Evolutionary conservation across 805 yeast species (phyloP).

Genomic region (Dipodascus albidus): DNA sequence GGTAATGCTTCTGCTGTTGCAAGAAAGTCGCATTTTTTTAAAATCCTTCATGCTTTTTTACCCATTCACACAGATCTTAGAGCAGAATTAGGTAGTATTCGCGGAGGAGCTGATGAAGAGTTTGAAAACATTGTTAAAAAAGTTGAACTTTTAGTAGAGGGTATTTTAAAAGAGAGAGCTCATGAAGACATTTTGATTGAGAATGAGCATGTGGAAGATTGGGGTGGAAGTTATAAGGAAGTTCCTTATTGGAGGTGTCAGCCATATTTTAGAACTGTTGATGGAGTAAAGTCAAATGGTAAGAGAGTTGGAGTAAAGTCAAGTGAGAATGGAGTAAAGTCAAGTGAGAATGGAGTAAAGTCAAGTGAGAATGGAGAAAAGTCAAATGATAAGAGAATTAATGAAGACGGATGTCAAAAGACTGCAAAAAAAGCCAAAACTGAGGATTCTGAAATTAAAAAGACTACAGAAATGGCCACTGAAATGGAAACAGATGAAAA

Average conservation of each 20-base stretch:
- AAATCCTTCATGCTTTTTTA: conserved; percentile 70
- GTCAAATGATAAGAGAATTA: conserved; percentile 19
- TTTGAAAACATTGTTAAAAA: conserved; percentile 47
- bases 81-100: conserved; percentile 48
- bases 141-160: conserved; percentile 57
- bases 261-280: conserved; percentile 84
- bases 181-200: conserved; percentile 42
- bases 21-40: conserved; percentile 89
- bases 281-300: conserved; percentile 44
- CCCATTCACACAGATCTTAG: conserved; percentile 69
- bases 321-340: conserved; percentile 44
- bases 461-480: background rate
- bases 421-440: background rate
- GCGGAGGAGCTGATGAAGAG: conserved; percentile 34
- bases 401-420: conserved; percentile 1
- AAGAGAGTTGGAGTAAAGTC: conserved; percentile 39
- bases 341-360: conserved; percentile 21
- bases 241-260: conserved; percentile 96
- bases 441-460: background rate
- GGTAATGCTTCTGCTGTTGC: conserved; percentile 70
- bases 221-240: conserved; percentile 75
- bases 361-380: conserved; percentile 67
- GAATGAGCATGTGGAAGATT: conserved; percentile 40
- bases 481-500: background rate
- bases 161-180: conserved; percentile 37